Base-by-base conservation (phyloP, 805 yeast species). In the Kregervanrija fluxuum region DNA sequence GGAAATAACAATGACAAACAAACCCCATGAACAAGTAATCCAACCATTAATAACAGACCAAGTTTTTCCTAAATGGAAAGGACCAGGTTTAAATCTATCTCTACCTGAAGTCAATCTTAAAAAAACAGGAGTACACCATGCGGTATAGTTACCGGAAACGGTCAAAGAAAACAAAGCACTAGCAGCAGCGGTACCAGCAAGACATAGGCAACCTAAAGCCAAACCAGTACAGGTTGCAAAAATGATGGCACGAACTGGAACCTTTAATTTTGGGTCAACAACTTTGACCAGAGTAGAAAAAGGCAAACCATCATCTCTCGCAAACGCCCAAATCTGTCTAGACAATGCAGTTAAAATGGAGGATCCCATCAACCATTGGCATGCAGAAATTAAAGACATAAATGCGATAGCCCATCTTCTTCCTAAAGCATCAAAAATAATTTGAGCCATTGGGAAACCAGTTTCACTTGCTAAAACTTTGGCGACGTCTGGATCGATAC, bases 261-360 rank as follows among this genome's bases (percentile, higher is more conserved):
- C 84, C n/a, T 73, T 68, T 33, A 75, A 63, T 46, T 60, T 71
- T 42, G 73, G 68, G 54, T 82, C 68, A 37, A 84, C 85, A 37
- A 66, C 73, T 51, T 80, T 77, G 49, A 83, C 70, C 55, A 67
- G 67, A 36, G 68, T 62, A 11, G 82, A 71, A 49, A 80, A 66
- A 8, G 90, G 90, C 45, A 83, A 69, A 12, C 88, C 89, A 54
- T 81, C 80, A 59, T 83, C 91, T 65, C 91, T 75, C 15, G 86
- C 79, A 60, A 82, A 80, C 1, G 88, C 87, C 79, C 84, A 82
- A 41, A 80, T 70, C 60, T 82, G 88, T 61, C 89, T 73, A 5
- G 85, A 79, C 6, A 76, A 72, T 10, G 87, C 86, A 40, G 80
- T 71, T 40, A 80, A 65, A 44, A 76, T 71, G 3, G 83, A 77